phyloP scores from a whole-genome alignment of 306 rosid genomes.

The Quercus rubra region DNA sequence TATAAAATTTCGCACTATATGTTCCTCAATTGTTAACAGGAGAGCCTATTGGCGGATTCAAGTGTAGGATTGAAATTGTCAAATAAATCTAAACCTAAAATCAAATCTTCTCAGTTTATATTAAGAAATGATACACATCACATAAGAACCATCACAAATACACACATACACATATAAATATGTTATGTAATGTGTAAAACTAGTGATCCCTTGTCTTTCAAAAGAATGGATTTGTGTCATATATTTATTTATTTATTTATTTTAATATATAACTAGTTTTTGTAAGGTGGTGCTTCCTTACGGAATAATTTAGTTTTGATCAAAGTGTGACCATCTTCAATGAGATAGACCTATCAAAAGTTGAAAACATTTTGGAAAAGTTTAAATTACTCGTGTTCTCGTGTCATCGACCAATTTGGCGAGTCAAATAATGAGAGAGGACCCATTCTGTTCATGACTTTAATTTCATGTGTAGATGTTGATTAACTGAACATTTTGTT shows the following conservation, averaged over 20 bases:
- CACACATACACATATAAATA: too few species aligned
- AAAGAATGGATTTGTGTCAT: too few species aligned
- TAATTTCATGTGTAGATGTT: not conserved
- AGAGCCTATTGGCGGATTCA: not conserved
- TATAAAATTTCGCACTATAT: not conserved
- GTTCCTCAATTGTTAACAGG: not conserved
- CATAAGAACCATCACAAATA: too few species aligned
- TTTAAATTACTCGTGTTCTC: not conserved
- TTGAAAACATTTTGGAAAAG: not conserved
- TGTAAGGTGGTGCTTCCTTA: too few species aligned
- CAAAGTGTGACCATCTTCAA: not conserved
- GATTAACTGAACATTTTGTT: not conserved
- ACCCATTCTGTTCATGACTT: not conserved
- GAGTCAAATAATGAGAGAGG: not conserved
- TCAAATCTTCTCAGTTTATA: not conserved
- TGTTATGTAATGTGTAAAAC: too few species aligned
- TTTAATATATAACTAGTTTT: too few species aligned
- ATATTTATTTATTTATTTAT: too few species aligned
- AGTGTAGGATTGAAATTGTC: not conserved
- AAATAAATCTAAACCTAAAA: not conserved
- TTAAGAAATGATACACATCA: not conserved
- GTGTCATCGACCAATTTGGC: not conserved
- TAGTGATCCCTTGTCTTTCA: too few species aligned
- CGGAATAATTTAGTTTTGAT: not conserved
- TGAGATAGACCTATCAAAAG: not conserved